Conservation (phyloP, 2,329 filamentous ascomycete species). For the Penicillium italicum region DNA sequence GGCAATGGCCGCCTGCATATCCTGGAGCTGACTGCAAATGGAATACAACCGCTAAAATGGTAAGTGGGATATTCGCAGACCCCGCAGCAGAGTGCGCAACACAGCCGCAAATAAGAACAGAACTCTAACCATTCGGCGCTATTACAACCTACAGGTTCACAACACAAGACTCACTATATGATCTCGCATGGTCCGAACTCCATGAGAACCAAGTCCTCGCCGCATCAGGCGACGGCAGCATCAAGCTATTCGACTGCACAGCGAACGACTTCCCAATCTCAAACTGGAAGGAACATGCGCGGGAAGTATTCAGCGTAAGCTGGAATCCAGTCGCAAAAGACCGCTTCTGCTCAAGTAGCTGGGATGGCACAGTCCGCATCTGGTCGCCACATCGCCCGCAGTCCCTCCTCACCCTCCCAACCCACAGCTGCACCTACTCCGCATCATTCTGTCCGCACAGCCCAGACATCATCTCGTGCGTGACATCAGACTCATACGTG, state of each 20-base stretch:
- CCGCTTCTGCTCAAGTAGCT: conserved; percentile 84
- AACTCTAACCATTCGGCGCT: conserved; percentile 1
- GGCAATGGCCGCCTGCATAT: conserved; percentile 90
- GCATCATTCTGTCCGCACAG: conserved; percentile 87
- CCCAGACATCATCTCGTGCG: conserved; percentile 78
- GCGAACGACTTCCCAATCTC: conserved; percentile 81
- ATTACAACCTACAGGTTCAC: conserved; percentile 63
- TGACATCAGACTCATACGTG: conserved; percentile 83
- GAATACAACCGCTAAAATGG: conserved; percentile 81
- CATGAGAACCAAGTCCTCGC: conserved; percentile 92
- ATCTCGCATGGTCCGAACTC: conserved; percentile 90
- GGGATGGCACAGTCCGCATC: conserved; percentile 95
- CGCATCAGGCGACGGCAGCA: conserved; percentile 85
- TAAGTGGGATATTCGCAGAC: conserved; percentile 37
- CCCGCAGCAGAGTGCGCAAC: not conserved
- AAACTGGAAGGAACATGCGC: conserved; percentile 88
- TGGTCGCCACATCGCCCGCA: conserved; percentile 77
- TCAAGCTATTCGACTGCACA: conserved; percentile 88
- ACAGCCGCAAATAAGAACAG: not conserved
- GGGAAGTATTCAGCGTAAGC: conserved; percentile 86
- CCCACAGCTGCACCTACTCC: conserved; percentile 91
- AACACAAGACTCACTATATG: conserved; percentile 95
- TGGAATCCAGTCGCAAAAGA: conserved; percentile 93
- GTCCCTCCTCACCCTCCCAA: conserved; percentile 80
- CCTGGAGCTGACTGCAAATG: conserved; percentile 74